Percentiles rank a stretch among this genome's conserved stretches.
Evolutionary conservation across 345 rosid genomes (phyloP).

Genomic region (Sisymbrium irio): DNA sequence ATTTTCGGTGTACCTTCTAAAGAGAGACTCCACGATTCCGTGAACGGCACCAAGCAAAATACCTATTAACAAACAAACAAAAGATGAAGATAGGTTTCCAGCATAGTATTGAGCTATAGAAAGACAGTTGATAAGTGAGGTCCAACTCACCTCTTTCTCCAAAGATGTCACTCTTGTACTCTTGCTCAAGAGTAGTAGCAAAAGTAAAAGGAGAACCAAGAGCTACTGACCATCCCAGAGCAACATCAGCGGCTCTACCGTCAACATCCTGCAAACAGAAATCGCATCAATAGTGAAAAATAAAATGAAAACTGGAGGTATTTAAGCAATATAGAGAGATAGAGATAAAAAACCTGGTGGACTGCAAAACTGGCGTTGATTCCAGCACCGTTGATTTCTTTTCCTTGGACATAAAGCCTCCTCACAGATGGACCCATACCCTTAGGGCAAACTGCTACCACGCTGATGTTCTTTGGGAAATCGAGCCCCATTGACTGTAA

Average conservation of each 20-base stretch:
- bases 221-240: conserved; percentile 91
- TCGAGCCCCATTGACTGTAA: conserved; percentile 69
- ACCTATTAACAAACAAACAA: conserved; percentile 45
- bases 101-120: background rate
- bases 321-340: background rate
- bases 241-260: conserved; percentile 84
- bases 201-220: conserved; percentile 92
- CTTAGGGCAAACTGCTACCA: conserved; percentile 83
- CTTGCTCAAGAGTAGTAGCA: conserved; percentile 86
- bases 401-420: conserved; percentile 88
- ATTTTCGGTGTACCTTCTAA: conserved; percentile 73
- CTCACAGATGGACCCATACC: conserved; percentile 93
- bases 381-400: conserved; percentile 92
- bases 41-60: conserved; percentile 90
- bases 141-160: conserved; percentile 76
- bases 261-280: conserved; percentile 67
- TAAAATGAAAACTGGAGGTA: background rate
- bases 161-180: conserved; percentile 93
- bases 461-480: conserved; percentile 79
- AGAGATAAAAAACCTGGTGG: conserved; percentile 56
- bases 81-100: background rate
- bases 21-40: conserved; percentile 78
- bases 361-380: conserved; percentile 87
- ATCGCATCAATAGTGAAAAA: background rate
- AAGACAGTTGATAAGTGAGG: background rate